A percentile compares a stretch with the other conserved stretches of the same genome.
phyloP scores from a whole-genome alignment of 768 basidiomycete species.

The Tulasnella sp. region DNA sequence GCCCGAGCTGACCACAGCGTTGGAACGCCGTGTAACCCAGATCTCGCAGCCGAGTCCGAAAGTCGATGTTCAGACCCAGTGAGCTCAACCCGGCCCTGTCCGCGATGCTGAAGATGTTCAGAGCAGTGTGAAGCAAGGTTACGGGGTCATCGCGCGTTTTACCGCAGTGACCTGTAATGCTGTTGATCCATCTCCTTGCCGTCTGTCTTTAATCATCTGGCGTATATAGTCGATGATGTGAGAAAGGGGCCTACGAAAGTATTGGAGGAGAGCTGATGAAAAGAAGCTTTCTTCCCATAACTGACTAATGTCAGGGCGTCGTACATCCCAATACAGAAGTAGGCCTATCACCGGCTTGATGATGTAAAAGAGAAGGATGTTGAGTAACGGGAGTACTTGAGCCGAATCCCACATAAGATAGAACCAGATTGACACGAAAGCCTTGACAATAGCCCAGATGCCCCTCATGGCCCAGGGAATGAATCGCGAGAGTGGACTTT shows the following conservation, averaged over 20 bases:
- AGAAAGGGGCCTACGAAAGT: too few species aligned
- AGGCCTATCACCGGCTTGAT: too few species aligned
- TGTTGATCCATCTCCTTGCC: background rate
- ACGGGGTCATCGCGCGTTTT: background rate
- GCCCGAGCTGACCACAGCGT: background rate
- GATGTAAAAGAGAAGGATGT: too few species aligned
- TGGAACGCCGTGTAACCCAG: background rate
- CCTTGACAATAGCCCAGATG: too few species aligned
- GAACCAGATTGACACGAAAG: too few species aligned
- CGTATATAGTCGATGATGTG: too few species aligned
- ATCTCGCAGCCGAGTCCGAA: background rate
- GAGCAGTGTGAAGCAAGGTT: background rate
- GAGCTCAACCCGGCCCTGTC: background rate
- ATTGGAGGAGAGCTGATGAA: too few species aligned
- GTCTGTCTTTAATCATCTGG: background rate
- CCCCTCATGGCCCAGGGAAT: background rate
- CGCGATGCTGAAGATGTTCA: background rate
- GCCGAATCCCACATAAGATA: too few species aligned
- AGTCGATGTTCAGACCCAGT: background rate
- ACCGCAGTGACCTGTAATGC: background rate
- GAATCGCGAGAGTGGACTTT: background rate
- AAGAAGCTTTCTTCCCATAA: too few species aligned
- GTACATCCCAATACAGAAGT: too few species aligned
- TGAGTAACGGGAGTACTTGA: too few species aligned
- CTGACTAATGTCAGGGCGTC: too few species aligned